These are phyloP conservation scores for Ambrosiella xylebori DNA, from an alignment of 2,329 filamentous ascomycete genomes.

Conservation along the genomic window DNA sequence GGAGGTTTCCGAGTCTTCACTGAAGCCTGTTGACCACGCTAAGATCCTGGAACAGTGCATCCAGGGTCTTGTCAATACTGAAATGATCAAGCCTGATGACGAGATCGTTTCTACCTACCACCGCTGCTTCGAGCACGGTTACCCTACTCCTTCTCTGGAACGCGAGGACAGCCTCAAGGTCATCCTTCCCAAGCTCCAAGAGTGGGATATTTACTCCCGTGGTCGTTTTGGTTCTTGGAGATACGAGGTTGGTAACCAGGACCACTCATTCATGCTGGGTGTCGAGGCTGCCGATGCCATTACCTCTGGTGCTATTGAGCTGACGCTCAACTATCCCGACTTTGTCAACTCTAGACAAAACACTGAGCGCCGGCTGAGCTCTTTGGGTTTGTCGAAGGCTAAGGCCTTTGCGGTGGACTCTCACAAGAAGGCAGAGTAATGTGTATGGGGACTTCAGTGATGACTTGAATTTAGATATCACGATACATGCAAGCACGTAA, in stretches of 20 bases:
- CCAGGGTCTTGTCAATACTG: slow-evolving; percentile 91
- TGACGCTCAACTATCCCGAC: slow-evolving; percentile 92
- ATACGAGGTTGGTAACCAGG: slow-evolving; percentile 93
- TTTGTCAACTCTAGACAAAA: slow-evolving; percentile 73
- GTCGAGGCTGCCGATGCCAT: slow-evolving; percentile 87
- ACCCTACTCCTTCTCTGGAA: slow-evolving; percentile 88
- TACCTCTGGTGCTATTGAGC: slow-evolving; percentile 72
- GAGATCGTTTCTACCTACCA: slow-evolving; percentile 98
- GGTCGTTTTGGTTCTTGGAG: slow-evolving; percentile 96
- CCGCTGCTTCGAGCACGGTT: slow-evolving; percentile 94
- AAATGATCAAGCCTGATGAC: slow-evolving; percentile 79
- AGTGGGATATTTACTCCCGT: slow-evolving; percentile 81
- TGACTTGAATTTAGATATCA: background rate
- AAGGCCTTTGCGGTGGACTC: slow-evolving; percentile 3
- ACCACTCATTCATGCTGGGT: slow-evolving; percentile 94
- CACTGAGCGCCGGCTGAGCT: slow-evolving; percentile 39
- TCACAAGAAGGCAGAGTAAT: slow-evolving; percentile 6
- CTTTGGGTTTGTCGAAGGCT: slow-evolving; percentile 3
- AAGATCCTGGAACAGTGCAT: slow-evolving; percentile 83
- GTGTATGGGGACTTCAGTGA: background rate
- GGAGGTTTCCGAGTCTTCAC: slow-evolving; percentile 84
- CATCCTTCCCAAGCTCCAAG: slow-evolving; percentile 82
- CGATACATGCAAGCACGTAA: background rate
- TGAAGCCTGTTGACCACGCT: slow-evolving; percentile 83
- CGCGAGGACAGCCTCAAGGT: slow-evolving; percentile 86